Evolutionary conservation across 345 rosid species (phyloP).

Genomic region (Acer negundo): DNA sequence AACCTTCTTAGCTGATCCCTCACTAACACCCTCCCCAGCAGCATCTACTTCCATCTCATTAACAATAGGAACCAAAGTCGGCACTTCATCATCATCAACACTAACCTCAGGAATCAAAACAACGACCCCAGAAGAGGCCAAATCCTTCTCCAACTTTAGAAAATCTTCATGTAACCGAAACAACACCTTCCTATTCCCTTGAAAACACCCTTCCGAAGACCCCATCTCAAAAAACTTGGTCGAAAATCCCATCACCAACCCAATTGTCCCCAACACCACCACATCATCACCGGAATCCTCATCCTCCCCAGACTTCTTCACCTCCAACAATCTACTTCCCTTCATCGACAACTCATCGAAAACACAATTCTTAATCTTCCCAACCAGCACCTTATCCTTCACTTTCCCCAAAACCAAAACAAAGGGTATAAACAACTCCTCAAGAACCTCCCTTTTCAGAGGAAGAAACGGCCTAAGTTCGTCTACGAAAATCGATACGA

Average conservation of each 20-base stretch:
- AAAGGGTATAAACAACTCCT: constrained; percentile 51
- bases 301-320: constrained; percentile 36
- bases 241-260: constrained; percentile 55
- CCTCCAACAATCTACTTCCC: constrained; percentile 61
- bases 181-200: constrained; percentile 83
- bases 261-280: constrained; percentile 58
- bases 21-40: constrained; percentile 26
- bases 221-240: constrained; percentile 73
- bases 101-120: constrained; percentile 41
- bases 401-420: constrained; percentile 52
- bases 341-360: constrained; percentile 59
- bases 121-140: constrained; percentile 41
- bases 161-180: constrained; percentile 68
- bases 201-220: constrained; percentile 65
- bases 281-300: constrained; percentile 46
- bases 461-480: constrained; percentile 78
- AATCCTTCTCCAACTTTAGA: constrained; percentile 72
- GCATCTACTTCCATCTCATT: constrained; percentile 29
- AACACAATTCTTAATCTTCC: constrained; percentile 71
- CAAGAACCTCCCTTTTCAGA: constrained; percentile 45
- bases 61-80: constrained; percentile 54
- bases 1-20: constrained; percentile 32
- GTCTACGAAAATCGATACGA: constrained; percentile 71
- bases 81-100: constrained; percentile 47
- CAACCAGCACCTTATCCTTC: constrained; percentile 63